A percentile compares a stretch with the other conserved stretches of the same genome.
These are phyloP conservation scores for Trichothecium roseum DNA, from an alignment of 2,329 filamentous ascomycete genomes.

Conservation along the genomic window DNA sequence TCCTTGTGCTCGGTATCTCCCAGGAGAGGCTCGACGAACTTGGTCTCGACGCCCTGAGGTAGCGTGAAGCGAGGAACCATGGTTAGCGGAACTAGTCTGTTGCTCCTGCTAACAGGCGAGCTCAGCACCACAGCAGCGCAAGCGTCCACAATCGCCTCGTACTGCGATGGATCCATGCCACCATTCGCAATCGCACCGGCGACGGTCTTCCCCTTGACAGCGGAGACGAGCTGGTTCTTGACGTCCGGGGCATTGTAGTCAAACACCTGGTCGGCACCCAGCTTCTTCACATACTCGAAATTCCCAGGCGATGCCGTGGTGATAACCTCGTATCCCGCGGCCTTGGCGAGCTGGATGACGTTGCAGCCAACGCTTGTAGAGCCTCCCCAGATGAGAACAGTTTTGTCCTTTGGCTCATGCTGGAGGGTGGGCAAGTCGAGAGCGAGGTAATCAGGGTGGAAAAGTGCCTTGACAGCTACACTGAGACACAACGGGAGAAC, in stretches of 20 bases:
- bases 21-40: background rate
- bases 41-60: background rate
- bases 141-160: background rate
- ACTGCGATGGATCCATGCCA: background rate
- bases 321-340: conserved; percentile 19
- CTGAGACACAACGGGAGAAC: conserved; percentile 12
- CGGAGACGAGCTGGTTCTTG: background rate
- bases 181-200: background rate
- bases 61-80: background rate
- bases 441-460: conserved; percentile 4
- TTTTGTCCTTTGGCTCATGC: conserved; percentile 11
- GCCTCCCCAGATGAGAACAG: conserved; percentile 21
- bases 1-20: background rate
- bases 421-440: conserved; percentile 5
- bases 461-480: background rate
- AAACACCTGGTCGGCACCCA: conserved; percentile 15
- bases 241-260: conserved; percentile 9
- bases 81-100: background rate
- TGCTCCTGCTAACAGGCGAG: background rate
- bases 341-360: conserved; percentile 15
- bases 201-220: background rate
- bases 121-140: background rate
- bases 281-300: conserved; percentile 13
- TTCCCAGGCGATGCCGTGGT: conserved; percentile 21
- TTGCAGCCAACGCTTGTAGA: conserved; percentile 15